Base-by-base conservation (phyloP, 148 eudicot genomes). In the Heliamphora exappendiculata region DNA sequence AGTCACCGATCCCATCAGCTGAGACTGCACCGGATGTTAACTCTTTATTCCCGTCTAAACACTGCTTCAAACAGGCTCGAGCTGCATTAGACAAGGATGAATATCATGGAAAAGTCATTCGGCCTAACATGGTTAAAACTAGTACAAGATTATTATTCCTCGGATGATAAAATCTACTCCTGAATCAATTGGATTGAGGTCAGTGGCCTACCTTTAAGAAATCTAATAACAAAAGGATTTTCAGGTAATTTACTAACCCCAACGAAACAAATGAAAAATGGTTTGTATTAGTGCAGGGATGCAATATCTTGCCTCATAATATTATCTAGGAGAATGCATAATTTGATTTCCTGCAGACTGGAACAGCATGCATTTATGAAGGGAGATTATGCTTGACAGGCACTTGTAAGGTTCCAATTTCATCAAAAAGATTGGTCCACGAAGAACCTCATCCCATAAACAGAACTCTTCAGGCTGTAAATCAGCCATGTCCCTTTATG, bases 41-140 rank as follows among this genome's bases (percentile, higher is more conserved):
- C 33, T 71, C 80, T 76, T 76, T 85, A 63, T 69, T 81, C 37
- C 77, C 78, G 31, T 82, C 84, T 22, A 91, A 86, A 83, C 98
- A 94, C 68, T 86, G 87, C 79, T 88, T 92, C 78, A 94, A 83
- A 79, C 95, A 88, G 53, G 88, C 76, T 79, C 92, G 85, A 54
- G 96, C 98, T 94, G 90, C 82, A 86, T 59, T 51, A n/a, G 62
- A 70, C 67, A 55, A 67, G 47, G 41, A 34, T 28, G 28, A 33
- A 77, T 29, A 67, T 69, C 22, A 69, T 74, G 67, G n/a, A 29
- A 42, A 55, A 67, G 29, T 17, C 7, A 55, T 26, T 54, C n/a
- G n/a, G n/a, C n/a, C n/a, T n/a, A n/a, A n/a, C n/a, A n/a, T n/a
- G n/a, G n/a, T n/a, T n/a, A n/a, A n/a, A n/a, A n/a, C n/a, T n/a